Conservation (phyloP, 257 asterid species). For the Cruciata laevipes region DNA sequence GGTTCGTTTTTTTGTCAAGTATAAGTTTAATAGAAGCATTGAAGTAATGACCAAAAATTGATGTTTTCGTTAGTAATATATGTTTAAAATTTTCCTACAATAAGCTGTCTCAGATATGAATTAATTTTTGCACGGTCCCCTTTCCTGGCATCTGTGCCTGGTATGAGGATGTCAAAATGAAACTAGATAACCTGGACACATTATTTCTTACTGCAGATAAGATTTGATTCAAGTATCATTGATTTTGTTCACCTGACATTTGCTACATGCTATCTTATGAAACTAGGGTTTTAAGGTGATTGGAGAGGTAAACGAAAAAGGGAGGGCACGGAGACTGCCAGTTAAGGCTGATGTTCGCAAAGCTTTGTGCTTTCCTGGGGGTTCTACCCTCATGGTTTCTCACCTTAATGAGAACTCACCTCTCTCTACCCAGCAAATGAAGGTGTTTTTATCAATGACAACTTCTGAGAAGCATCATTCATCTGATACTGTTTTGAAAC, state of each 20-base stretch:
- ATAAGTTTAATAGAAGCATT: not conserved
- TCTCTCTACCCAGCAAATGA: conserved; percentile 24
- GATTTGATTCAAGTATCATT: not conserved
- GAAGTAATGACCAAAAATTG: too few relatives aligned
- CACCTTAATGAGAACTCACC: conserved; percentile 41
- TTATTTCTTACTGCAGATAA: not conserved
- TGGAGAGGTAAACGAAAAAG: conserved; percentile 68
- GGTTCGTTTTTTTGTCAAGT: not conserved
- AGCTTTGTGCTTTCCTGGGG: conserved; percentile 91
- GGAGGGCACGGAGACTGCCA: conserved; percentile 65
- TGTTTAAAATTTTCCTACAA: not conserved
- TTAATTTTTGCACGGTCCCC: too few relatives aligned
- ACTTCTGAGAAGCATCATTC: conserved; percentile 22
- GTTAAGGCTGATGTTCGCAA: conserved; percentile 71
- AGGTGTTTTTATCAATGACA: conserved; percentile 26
- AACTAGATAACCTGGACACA: not conserved
- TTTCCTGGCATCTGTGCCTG: too few relatives aligned
- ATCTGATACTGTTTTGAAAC: conserved; percentile 22
- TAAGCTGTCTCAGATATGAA: not conserved
- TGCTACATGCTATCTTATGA: conserved; percentile 2
- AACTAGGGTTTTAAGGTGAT: conserved; percentile 74
- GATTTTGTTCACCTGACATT: not conserved
- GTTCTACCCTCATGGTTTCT: conserved; percentile 70
- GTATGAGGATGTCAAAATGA: not conserved
- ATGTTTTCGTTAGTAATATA: not conserved